phyloP scores from a whole-genome alignment of 192 early-diverging fungal genomes.

The Jimgerdemannia lactiflua region DNA sequence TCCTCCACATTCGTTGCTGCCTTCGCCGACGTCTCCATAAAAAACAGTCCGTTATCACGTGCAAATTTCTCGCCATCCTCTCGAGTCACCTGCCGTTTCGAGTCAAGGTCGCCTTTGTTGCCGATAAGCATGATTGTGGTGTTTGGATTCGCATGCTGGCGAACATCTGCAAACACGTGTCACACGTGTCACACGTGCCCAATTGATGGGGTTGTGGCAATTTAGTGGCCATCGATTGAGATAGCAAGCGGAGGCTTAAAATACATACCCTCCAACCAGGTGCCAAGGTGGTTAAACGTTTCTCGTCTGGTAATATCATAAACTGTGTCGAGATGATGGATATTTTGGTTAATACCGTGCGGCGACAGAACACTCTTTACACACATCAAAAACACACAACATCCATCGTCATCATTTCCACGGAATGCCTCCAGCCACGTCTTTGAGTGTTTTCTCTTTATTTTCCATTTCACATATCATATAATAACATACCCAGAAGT shows the following conservation, averaged over 20 bases:
- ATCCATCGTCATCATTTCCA: too few relatives aligned
- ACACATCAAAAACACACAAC: too few relatives aligned
- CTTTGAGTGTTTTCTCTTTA: slow-evolving; percentile 3
- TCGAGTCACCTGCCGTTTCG: slow-evolving; percentile 65
- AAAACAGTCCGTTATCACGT: slow-evolving; percentile 78
- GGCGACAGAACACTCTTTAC: too few relatives aligned
- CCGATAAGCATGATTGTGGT: slow-evolving; percentile 90
- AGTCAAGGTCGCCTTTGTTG: slow-evolving; percentile 89
- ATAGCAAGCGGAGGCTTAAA: neutral
- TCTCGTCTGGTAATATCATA: slow-evolving; percentile 84
- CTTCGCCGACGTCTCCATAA: slow-evolving; percentile 91
- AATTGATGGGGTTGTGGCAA: neutral
- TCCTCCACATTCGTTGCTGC: slow-evolving; percentile 84
- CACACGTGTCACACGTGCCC: neutral
- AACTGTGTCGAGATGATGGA: slow-evolving; percentile 30
- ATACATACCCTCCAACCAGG: slow-evolving; percentile 64
- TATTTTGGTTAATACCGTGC: too few relatives aligned
- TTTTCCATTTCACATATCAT: slow-evolving; percentile 3
- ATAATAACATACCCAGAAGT: slow-evolving; percentile 51
- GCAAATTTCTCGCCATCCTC: slow-evolving; percentile 92
- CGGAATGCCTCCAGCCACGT: slow-evolving; percentile 6
- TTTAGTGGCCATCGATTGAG: neutral
- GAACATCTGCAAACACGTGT: slow-evolving; percentile 52
- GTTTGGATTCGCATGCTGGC: slow-evolving; percentile 85
- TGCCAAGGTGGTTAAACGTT: slow-evolving; percentile 72